These are phyloP conservation scores for Gamsiella multidivaricata DNA, from an alignment of 192 early-diverging fungal species.

Conservation along the genomic window DNA sequence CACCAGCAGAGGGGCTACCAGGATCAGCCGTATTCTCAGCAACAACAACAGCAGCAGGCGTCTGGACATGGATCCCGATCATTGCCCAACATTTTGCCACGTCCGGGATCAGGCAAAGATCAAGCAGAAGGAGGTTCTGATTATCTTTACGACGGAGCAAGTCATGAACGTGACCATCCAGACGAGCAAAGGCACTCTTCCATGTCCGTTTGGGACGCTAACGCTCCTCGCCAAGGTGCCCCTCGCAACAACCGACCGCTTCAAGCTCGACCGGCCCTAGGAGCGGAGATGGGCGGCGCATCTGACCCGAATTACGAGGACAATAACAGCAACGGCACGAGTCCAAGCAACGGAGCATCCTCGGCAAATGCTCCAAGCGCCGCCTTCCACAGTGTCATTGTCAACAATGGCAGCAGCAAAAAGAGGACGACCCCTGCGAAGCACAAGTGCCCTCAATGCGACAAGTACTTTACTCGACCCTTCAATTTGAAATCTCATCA, in stretches of 20 bases:
- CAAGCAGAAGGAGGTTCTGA: background rate
- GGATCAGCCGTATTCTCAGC: conserved; percentile 4
- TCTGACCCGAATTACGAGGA: background rate
- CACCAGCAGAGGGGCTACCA: conserved; percentile 8
- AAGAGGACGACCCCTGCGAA: conserved; percentile 49
- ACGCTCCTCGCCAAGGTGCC: background rate
- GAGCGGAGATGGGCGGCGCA: background rate
- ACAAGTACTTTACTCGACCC: conserved; percentile 84
- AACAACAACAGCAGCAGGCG: conserved; percentile 11
- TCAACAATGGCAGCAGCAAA: conserved; percentile 52
- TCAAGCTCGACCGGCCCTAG: background rate
- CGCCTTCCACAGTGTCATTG: background rate
- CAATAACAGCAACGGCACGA: background rate
- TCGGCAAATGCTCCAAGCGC: background rate
- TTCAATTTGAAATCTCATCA: conserved; percentile 92
- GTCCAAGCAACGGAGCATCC: background rate
- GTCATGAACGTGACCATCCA: background rate
- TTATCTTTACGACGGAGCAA: background rate
- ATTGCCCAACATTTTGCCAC: conserved; percentile 22
- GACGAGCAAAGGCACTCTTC: background rate
- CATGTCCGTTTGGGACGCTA: conserved; percentile 13
- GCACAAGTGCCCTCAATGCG: conserved; percentile 75
- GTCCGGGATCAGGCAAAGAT: background rate
- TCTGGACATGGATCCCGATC: conserved; percentile 5
- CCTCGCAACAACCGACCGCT: conserved; percentile 16